A percentile compares a stretch with the other conserved stretches of the same genome.
phyloP scores from a whole-genome alignment of 306 rosid genomes.

The Lupinus albus region DNA sequence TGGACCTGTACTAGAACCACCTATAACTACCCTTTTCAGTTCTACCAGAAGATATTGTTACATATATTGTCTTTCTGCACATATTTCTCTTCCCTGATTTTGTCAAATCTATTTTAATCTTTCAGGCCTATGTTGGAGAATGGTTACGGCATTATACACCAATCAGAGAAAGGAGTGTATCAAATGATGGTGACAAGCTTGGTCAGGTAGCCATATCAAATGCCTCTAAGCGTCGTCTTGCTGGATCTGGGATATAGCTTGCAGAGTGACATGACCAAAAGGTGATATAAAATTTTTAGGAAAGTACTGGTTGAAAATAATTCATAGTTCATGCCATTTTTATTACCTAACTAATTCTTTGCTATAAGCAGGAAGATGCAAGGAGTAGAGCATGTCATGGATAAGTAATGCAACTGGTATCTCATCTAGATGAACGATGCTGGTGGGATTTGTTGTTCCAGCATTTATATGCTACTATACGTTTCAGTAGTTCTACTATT shows the following conservation, averaged over 20 bases:
- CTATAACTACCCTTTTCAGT: neutral
- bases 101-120: neutral
- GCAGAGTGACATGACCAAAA: constrained; percentile 13
- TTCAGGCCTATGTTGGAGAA: constrained; percentile 75
- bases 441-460: constrained; percentile 12
- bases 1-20: neutral
- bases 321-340: too few relatives aligned
- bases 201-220: constrained; percentile 77
- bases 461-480: constrained; percentile 1
- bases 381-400: constrained; percentile 14
- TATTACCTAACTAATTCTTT: too few relatives aligned
- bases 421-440: constrained; percentile 31
- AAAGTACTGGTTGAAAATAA: too few relatives aligned
- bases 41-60: neutral
- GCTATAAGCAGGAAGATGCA: too few relatives aligned
- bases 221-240: constrained; percentile 74
- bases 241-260: constrained; percentile 62
- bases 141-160: constrained; percentile 81
- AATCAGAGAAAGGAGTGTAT: constrained; percentile 51
- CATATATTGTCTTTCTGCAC: neutral
- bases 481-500: constrained; percentile 1
- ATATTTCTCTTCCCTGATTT: constrained; percentile 10
- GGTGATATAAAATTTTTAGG: neutral
- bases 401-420: constrained; percentile 15
- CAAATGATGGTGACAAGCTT: constrained; percentile 61